Base-by-base conservation (phyloP, 1,284 basidiomycete species). In the Macrocystidia cucumis region DNA sequence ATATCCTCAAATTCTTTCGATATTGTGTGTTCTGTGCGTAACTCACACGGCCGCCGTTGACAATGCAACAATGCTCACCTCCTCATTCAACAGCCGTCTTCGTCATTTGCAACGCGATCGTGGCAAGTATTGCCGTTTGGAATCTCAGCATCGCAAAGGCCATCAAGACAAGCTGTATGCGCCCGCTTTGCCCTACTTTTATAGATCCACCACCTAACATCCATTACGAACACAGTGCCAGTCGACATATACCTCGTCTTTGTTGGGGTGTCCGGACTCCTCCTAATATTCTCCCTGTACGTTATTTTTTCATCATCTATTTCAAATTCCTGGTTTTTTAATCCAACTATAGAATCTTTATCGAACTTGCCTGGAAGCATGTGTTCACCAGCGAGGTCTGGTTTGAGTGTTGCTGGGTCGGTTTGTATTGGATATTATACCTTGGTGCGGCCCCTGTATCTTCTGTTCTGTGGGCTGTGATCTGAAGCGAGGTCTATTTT, bases 341-440 rank as follows among this genome's bases (percentile, higher is more conserved):
- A 39, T 38, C 14, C 18, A 12, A 9, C 29, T 18, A 3, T 46
- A 87, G 81, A 34, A 59, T 81, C 31, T 77, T 79, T 45, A 52
- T 71, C 28, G 82, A 86, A 51, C 50, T 84, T 23, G 49, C 73
- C 21, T 63, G 63, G 17, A 60, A 57, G 38, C 63, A 69, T 52
- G 57, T 72, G 3, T 49, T 80, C 28, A 66, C 74, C 9, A 67
- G 69, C 24, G 69, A 65, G 9, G 72, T 86, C n/a, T 83, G 78
- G 77, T 77, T 84, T 43, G 83, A 87, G 51, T 70, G 68, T 44
- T 36, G 55, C 16, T 87, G 83, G 83, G 55, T 77, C 27, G 59
- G 62, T 1, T 19, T 77, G 5, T 75, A 78, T 47, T 76, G 69
- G 53, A 29, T 72, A 12, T 52, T 84, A 53, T 63, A 81, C 41